phyloP scores from a whole-genome alignment of 768 basidiomycete genomes.

The Lactifluus volemus region DNA sequence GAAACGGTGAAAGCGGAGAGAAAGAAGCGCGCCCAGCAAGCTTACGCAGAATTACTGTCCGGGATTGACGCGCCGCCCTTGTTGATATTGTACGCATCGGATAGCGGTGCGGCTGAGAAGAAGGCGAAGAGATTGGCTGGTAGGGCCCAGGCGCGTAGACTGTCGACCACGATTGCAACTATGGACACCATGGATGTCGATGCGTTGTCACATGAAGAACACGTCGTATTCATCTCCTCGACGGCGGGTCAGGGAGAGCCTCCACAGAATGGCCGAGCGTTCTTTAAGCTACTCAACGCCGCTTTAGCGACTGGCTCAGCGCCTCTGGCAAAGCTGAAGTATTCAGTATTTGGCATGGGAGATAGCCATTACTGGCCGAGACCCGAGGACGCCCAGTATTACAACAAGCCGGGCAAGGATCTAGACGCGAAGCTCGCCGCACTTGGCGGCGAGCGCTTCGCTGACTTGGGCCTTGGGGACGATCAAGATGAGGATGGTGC shows the following conservation, averaged over 20 bases:
- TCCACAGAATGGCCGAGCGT: constrained; percentile 92
- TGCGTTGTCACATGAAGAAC: constrained; percentile 48
- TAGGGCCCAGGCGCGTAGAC: constrained; percentile 76
- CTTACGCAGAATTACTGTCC: constrained; percentile 76
- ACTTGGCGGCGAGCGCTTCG: constrained; percentile 72
- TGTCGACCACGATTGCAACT: constrained; percentile 65
- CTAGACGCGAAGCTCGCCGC: constrained; percentile 71
- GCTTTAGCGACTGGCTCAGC: constrained; percentile 50
- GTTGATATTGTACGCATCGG: constrained; percentile 87
- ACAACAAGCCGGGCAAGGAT: constrained; percentile 94
- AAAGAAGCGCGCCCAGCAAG: constrained; percentile 68
- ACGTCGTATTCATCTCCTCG: constrained; percentile 84
- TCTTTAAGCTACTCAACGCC: constrained; percentile 79
- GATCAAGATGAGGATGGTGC: constrained; percentile 97
- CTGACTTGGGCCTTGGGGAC: constrained; percentile 77
- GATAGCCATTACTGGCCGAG: constrained; percentile 99
- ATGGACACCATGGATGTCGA: constrained; percentile 78
- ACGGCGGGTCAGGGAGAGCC: constrained; percentile 96
- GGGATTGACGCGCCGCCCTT: constrained; percentile 89
- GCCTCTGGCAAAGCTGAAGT: constrained; percentile 56
- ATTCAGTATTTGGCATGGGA: constrained; percentile 88
- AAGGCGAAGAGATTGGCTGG: constrained; percentile 82
- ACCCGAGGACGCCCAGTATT: constrained; percentile 91
- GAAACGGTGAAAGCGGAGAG: constrained; percentile 78
- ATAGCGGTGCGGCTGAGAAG: constrained; percentile 93